phyloP scores from a whole-genome alignment of 495 filamentous ascomycete species.

The Penicillium coprophilum region DNA sequence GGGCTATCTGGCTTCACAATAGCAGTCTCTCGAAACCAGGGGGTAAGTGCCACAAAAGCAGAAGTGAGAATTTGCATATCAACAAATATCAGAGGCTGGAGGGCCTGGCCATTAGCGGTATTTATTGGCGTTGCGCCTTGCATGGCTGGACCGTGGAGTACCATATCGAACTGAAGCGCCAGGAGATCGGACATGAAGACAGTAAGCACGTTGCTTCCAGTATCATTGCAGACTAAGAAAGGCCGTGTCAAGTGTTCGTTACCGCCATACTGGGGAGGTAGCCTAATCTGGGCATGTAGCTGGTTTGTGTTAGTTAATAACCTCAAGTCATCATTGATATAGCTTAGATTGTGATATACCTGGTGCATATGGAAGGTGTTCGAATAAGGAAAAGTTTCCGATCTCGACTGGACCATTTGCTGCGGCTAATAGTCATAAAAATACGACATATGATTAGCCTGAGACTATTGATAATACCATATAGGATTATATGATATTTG shows the following conservation, averaged over 20 bases:
- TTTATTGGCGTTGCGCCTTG: not conserved
- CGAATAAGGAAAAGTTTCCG: not conserved
- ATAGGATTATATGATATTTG: conserved; percentile 5
- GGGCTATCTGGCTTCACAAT: too few species aligned
- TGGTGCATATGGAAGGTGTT: not conserved
- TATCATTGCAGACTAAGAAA: conserved; percentile 2
- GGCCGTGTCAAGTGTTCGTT: not conserved
- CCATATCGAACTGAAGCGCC: not conserved
- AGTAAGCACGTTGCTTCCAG: conserved; percentile 5
- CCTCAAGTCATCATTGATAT: not conserved
- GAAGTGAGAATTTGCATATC: conserved; percentile 9
- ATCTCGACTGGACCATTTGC: not conserved
- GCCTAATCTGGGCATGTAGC: not conserved
- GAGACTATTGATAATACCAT: conserved; percentile 1
- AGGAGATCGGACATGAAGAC: not conserved
- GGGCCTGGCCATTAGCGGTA: not conserved
- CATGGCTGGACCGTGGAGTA: not conserved
- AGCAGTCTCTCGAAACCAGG: conserved; percentile 6
- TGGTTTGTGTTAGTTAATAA: not conserved
- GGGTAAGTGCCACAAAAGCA: not conserved
- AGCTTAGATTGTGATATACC: conserved; percentile 1
- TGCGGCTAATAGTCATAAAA: conserved; percentile 1
- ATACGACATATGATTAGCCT: not conserved
- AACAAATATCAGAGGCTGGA: not conserved
- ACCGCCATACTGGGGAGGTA: not conserved